A percentile compares a stretch with the other conserved stretches of the same genome.
Evolutionary conservation across 2,329 filamentous ascomycete species (phyloP).

Genomic region (Uncinocarpus reesii): DNA sequence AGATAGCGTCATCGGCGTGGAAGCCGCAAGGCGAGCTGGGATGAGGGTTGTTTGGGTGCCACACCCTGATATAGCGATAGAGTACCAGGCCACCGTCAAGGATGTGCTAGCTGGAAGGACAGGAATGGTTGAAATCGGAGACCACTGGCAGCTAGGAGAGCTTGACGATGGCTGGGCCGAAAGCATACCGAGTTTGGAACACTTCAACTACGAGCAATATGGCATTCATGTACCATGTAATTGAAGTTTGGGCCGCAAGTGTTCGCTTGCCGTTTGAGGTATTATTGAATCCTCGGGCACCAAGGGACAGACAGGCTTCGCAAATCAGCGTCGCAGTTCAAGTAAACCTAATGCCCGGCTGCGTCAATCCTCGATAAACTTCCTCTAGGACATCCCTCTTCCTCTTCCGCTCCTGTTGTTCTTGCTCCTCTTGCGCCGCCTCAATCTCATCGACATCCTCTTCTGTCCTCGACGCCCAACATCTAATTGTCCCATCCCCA

Average conservation of each 20-base stretch:
- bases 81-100: slow-evolving; percentile 26
- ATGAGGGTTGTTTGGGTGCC: slow-evolving; percentile 31
- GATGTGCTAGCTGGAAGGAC: slow-evolving; percentile 27
- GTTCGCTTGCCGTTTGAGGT: too few species aligned
- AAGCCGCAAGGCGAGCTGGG: slow-evolving; percentile 26
- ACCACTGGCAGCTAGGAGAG: too few species aligned
- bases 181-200: slow-evolving; percentile 28
- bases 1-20: slow-evolving; percentile 26
- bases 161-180: too few species aligned
- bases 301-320: too few species aligned
- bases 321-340: too few species aligned
- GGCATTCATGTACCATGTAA: too few species aligned
- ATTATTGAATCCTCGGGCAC: too few species aligned
- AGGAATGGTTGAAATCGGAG: too few species aligned
- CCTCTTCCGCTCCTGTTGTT: slow-evolving; percentile 44
- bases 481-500: slow-evolving; percentile 69
- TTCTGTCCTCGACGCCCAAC: slow-evolving; percentile 57
- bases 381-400: slow-evolving; percentile 73
- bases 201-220: slow-evolving; percentile 33
- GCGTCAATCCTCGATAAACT: slow-evolving; percentile 67
- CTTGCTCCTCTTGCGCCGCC: slow-evolving; percentile 39
- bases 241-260: too few species aligned
- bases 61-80: slow-evolving; percentile 25
- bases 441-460: slow-evolving; percentile 42
- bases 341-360: slow-evolving; percentile 56